phyloP scores from a whole-genome alignment of 164 flowering plant species.

The Pachysandra terminalis region DNA sequence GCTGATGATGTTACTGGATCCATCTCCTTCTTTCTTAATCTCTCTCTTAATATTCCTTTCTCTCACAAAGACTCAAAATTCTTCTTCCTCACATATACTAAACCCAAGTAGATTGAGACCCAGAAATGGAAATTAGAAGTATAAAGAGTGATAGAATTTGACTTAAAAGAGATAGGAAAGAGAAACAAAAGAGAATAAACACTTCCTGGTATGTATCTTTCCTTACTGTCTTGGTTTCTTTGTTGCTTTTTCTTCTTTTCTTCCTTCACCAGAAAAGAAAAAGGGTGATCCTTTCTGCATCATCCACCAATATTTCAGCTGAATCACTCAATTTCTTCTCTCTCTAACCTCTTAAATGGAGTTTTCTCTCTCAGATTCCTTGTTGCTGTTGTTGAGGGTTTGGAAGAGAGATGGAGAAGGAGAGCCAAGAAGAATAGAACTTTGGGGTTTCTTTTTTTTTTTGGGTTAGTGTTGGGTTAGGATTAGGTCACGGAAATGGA shows the following conservation, averaged over 20 bases:
- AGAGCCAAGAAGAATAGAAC: neutral
- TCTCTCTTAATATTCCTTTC: neutral
- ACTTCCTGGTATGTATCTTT: neutral
- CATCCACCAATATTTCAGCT: slow-evolving; percentile 40
- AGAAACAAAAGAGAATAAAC: no score
- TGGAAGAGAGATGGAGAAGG: slow-evolving; percentile 18
- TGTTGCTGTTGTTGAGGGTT: slow-evolving; percentile 25
- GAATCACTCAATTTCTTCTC: slow-evolving; percentile 22
- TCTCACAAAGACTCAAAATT: neutral
- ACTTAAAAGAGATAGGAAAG: slow-evolving; percentile 7
- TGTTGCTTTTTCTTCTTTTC: neutral
- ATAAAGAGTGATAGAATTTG: neutral
- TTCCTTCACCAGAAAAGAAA: slow-evolving; percentile 18
- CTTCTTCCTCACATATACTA: neutral
- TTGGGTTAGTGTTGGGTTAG: slow-evolving; percentile 33
- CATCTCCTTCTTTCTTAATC: slow-evolving; percentile 35
- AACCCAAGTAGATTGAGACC: slow-evolving; percentile 8
- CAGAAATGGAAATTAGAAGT: neutral
- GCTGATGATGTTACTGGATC: slow-evolving; percentile 59
- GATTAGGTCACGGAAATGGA: slow-evolving; percentile 60
- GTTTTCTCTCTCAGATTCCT: neutral
- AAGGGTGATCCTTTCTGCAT: slow-evolving; percentile 19
- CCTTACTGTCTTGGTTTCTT: neutral
- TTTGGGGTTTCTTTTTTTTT: slow-evolving; percentile 2
- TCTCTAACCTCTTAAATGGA: slow-evolving; percentile 8